Percentiles rank a stretch among this genome's conserved stretches.
Conservation (phyloP, 805 yeast genomes). For the Maudiozyma serrabonitensis region DNA sequence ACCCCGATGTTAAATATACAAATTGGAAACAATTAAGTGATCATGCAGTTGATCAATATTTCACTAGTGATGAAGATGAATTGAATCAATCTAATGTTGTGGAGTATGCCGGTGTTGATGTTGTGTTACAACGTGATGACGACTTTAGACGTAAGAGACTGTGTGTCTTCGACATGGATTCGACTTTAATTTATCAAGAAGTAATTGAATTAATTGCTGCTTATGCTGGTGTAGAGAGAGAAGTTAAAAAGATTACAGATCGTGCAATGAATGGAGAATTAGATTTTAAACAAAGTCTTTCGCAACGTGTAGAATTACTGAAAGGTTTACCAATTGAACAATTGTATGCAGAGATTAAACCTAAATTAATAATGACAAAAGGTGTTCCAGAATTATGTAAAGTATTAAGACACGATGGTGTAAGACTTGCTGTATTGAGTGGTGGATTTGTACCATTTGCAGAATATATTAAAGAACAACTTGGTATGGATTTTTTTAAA, state of each 20-base stretch:
- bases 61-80: background rate
- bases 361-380: constrained; percentile 62
- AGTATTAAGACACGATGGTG: constrained; percentile 51
- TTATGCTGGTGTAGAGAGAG: constrained; percentile 78
- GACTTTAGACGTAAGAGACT: constrained; percentile 35
- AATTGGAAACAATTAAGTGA: background rate
- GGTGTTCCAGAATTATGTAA: constrained; percentile 71
- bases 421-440: constrained; percentile 74
- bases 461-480: constrained; percentile 50
- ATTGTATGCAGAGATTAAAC: constrained; percentile 72
- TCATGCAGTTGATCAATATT: constrained; percentile 7
- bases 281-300: constrained; percentile 76
- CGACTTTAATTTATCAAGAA: constrained; percentile 91
- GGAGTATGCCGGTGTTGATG: constrained; percentile 11
- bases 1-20: constrained; percentile 2
- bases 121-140: constrained; percentile 16
- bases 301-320: constrained; percentile 65
- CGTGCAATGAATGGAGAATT: constrained; percentile 96
- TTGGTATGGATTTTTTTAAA: constrained; percentile 76
- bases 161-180: constrained; percentile 95
- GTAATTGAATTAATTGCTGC: constrained; percentile 94
- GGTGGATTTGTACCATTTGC: constrained; percentile 96
- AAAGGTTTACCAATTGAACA: constrained; percentile 66
- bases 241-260: constrained; percentile 83
- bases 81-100: background rate